Percentiles rank a stretch among this genome's conserved stretches.
phyloP scores from a whole-genome alignment of 2,329 filamentous ascomycete genomes.

The Coniochaeta sp. region DNA sequence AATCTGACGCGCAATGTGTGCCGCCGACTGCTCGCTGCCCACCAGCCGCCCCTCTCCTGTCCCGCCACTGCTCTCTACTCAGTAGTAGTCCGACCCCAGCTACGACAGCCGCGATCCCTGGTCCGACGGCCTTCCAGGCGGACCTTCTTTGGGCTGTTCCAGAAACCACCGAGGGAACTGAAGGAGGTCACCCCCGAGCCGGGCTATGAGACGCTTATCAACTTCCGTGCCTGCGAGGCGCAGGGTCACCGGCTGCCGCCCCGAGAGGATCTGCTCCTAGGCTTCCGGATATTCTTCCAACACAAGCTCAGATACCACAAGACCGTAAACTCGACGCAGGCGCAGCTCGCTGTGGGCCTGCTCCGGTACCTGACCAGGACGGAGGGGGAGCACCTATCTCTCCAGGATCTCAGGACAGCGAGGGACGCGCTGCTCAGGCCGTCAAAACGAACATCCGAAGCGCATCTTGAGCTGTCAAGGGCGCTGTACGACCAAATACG shows the following conservation, averaged over 20 bases:
- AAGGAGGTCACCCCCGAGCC: constrained; percentile 59
- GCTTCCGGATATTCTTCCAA: constrained; percentile 57
- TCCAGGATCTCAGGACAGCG: constrained; percentile 35
- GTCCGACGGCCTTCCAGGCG: constrained; percentile 26
- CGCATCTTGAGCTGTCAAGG: constrained; percentile 41
- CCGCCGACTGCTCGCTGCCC: constrained; percentile 41
- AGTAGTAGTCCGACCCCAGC: constrained; percentile 5
- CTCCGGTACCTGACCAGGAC: constrained; percentile 52
- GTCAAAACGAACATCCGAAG: constrained; percentile 32
- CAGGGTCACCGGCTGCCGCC: constrained; percentile 59
- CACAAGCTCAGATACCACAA: constrained; percentile 41
- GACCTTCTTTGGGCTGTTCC: constrained; percentile 57
- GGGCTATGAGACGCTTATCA: constrained; percentile 65
- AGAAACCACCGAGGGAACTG: constrained; percentile 49
- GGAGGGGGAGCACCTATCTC: constrained; percentile 26
- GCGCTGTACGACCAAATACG: constrained; percentile 33
- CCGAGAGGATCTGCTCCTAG: constrained; percentile 53
- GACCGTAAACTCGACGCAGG: constrained; percentile 59
- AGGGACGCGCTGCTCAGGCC: constrained; percentile 33
- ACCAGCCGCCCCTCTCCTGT: constrained; percentile 5
- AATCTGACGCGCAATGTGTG: constrained; percentile 54
- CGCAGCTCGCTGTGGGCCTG: constrained; percentile 45
- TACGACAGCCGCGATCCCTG: constrained; percentile 4
- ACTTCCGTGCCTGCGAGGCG: constrained; percentile 55
- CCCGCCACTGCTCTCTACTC: constrained; percentile 9